Evolutionary conservation across 306 rosid species (phyloP).

Genomic region (Fagus sylvatica): DNA sequence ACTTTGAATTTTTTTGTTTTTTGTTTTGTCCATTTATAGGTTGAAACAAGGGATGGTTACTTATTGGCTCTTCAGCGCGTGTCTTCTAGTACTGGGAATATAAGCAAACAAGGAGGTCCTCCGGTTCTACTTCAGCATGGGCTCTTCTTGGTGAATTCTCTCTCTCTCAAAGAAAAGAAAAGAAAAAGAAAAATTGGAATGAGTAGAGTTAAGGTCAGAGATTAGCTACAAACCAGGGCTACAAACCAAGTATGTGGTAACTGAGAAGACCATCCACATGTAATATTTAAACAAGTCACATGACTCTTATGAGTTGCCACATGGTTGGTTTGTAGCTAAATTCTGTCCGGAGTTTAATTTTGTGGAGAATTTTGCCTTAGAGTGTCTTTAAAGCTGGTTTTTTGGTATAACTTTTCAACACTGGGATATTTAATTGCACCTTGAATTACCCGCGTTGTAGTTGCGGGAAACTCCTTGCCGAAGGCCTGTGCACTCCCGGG

Average conservation of each 20-base stretch:
- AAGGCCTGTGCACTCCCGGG: too few relatives aligned
- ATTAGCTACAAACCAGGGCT: too few relatives aligned
- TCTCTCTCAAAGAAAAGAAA: background rate
- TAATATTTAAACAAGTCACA: too few relatives aligned
- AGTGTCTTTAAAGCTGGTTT: background rate
- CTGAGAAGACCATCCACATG: too few relatives aligned
- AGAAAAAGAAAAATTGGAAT: background rate
- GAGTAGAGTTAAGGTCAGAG: too few relatives aligned
- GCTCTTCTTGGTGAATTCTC: conserved; percentile 65
- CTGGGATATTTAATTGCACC: too few relatives aligned
- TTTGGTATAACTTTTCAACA: too few relatives aligned
- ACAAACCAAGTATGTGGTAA: too few relatives aligned
- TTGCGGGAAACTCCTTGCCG: too few relatives aligned
- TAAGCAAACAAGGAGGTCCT: conserved; percentile 42
- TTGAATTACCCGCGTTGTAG: too few relatives aligned
- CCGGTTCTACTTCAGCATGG: conserved; percentile 92
- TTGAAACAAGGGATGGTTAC: conserved; percentile 79
- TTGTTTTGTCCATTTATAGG: conserved; percentile 46
- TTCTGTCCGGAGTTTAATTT: background rate
- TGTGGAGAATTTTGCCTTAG: background rate
- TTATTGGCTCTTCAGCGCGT: conserved; percentile 85
- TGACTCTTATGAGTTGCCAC: background rate
- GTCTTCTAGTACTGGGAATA: conserved; percentile 40
- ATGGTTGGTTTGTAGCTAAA: too few relatives aligned
- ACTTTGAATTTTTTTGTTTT: too few relatives aligned